Percentiles rank a stretch among this genome's conserved stretches.
These are phyloP conservation scores for Kodamaea leandrae DNA, from an alignment of 805 yeast genomes.

Conservation along the genomic window DNA sequence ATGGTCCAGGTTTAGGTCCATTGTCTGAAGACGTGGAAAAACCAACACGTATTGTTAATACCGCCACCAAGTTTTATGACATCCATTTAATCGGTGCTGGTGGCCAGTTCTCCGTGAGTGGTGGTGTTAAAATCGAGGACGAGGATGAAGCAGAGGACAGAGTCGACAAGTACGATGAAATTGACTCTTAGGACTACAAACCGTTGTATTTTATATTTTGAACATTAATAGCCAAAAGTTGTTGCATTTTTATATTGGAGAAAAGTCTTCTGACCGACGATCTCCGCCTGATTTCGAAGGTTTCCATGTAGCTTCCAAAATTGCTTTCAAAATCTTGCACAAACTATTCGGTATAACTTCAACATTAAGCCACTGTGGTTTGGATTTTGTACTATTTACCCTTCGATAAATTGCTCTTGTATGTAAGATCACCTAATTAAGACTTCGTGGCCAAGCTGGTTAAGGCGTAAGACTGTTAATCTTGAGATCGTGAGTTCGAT, in stretches of 20 bases:
- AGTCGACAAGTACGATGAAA: slow-evolving; percentile 50
- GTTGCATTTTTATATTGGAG: too few relatives aligned
- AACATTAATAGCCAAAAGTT: too few relatives aligned
- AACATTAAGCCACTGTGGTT: too few relatives aligned
- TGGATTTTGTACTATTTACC: too few relatives aligned
- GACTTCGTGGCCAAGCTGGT: slow-evolving; percentile 32
- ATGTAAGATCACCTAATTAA: too few relatives aligned
- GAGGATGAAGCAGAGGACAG: slow-evolving; percentile 48
- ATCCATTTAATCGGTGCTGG: slow-evolving; percentile 84
- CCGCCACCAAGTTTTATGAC: slow-evolving; percentile 82
- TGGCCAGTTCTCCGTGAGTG: slow-evolving; percentile 92
- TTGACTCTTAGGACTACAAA: slow-evolving; percentile 31
- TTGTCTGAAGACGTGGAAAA: slow-evolving; percentile 81
- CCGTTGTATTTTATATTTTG: not conserved
- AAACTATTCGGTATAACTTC: too few relatives aligned
- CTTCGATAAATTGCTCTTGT: too few relatives aligned
- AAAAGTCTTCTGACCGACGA: too few relatives aligned
- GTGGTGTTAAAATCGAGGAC: slow-evolving; percentile 66
- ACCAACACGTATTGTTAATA: slow-evolving; percentile 89
- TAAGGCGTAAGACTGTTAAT: slow-evolving; percentile 30
- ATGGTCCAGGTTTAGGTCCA: slow-evolving; percentile 93
- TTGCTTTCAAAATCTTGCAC: too few relatives aligned
- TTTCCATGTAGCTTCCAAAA: too few relatives aligned
- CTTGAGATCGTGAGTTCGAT: slow-evolving; percentile 27
- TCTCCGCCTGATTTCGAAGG: too few relatives aligned